Evolutionary conservation across 2,329 filamentous ascomycete genomes (phyloP), one percentile per base, ranked within the genome.

Genomic region (Aspergillus pseudoterreus): DNA sequence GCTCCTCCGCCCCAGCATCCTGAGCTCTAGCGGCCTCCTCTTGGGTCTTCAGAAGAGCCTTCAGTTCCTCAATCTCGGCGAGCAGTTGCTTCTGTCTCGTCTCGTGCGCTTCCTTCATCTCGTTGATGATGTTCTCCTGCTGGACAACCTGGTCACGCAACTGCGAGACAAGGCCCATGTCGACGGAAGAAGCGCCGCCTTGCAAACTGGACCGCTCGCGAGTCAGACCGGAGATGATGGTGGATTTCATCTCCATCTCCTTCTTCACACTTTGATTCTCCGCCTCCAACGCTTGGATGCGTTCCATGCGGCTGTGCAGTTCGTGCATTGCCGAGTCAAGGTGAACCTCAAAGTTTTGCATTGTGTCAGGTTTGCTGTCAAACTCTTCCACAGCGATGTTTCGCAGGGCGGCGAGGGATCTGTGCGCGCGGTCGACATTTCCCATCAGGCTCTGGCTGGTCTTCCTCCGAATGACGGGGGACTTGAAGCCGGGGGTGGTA

Each of bases 211-310:
- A 92, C 53, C 95, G 82, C 71, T 99, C 95, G 49, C 94, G 86
- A 3, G 94, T 95, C 57, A 99, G 78, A 6, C 94, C 94, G 27
- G 90, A 90, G 61, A 99, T 97, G 66, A 99, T 92, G 27, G 90
- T 89, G 78, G 92, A 91, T 81, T 99, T 99, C 56, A 83, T 86
- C 67, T 99, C 94, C 87, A 97, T 95, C 71, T 99, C 94, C 75
- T 91, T 96, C 76, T 90, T 94, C 19, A 91, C 83, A 4, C 84
- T 85, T 22, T 85, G 78, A 51, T 96, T 82, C 60, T 96, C 92
- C 5, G 85, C 84, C 70, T 99, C 94, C 12, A 99, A 78, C 62
- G 92, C 86, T 65, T 95, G 89, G 48, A 96, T 92, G 24, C 92
- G 85, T 69, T 97, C 92, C 36, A 92, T 92, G 39, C 92, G 85